phyloP scores from a whole-genome alignment of 768 basidiomycete species.

The Tephrocybe sp. region DNA sequence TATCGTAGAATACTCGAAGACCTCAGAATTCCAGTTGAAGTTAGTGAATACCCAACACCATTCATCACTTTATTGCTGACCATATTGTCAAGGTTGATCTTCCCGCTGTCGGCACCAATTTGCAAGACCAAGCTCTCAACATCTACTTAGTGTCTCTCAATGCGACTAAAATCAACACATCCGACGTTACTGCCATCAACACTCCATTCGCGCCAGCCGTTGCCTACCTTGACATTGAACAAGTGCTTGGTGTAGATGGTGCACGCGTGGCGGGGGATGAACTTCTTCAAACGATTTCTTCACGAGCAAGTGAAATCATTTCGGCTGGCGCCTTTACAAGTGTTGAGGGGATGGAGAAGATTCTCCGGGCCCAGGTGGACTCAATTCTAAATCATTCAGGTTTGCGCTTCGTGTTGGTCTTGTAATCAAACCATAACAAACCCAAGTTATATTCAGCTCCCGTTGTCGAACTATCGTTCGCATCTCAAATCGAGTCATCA shows the following conservation, averaged over 20 bases:
- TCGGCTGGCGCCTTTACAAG: slow-evolving; percentile 14
- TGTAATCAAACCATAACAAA: not conserved
- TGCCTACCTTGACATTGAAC: slow-evolving; percentile 10
- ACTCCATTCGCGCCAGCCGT: slow-evolving; percentile 5
- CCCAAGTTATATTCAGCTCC: slow-evolving; percentile 10
- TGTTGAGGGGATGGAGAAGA: slow-evolving; percentile 8
- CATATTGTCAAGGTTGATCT: slow-evolving; percentile 5
- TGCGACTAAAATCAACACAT: not conserved
- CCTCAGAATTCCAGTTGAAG: slow-evolving; percentile 8
- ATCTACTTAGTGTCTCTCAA: not conserved
- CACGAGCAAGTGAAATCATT: slow-evolving; percentile 11
- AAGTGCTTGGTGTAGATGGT: slow-evolving; percentile 4
- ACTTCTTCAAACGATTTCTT: not conserved
- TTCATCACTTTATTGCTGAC: not conserved
- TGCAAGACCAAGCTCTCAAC: slow-evolving; percentile 15
- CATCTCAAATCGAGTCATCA: not conserved
- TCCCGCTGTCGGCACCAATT: slow-evolving; percentile 15
- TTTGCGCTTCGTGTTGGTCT: not conserved
- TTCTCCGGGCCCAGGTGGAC: slow-evolving; percentile 8
- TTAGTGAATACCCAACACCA: not conserved
- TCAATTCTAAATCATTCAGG: slow-evolving; percentile 10
- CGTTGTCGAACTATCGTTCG: slow-evolving; percentile 12
- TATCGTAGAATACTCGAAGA: slow-evolving; percentile 7
- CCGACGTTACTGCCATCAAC: slow-evolving; percentile 7
- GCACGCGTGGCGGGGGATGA: not conserved